These are phyloP conservation scores for Sporothrix dimorphospora DNA, from an alignment of 2,329 filamentous ascomycete species.

Conservation along the genomic window DNA sequence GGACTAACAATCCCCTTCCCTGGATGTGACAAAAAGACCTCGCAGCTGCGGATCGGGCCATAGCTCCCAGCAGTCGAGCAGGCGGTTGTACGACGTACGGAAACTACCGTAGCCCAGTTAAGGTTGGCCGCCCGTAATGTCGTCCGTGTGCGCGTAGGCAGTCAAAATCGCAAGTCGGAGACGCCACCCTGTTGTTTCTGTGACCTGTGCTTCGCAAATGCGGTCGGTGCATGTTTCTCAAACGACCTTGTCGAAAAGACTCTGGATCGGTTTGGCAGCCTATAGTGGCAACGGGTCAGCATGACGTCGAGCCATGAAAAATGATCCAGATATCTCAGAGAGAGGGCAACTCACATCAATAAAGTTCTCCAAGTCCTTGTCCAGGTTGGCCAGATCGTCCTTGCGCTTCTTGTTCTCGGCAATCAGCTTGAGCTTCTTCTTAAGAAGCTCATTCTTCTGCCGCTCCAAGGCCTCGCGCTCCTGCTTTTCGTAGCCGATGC, in stretches of 20 bases:
- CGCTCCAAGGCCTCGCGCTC: slow-evolving; percentile 86
- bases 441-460: slow-evolving; percentile 75
- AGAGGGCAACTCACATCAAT: slow-evolving; percentile 67
- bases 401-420: slow-evolving; percentile 86
- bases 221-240: slow-evolving; percentile 39
- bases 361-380: slow-evolving; percentile 90
- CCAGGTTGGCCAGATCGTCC: slow-evolving; percentile 87
- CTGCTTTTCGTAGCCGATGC: slow-evolving; percentile 86
- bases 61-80: not conserved
- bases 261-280: slow-evolving; percentile 87
- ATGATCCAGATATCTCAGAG: too few species aligned
- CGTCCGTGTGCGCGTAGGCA: not conserved
- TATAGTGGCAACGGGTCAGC: slow-evolving; percentile 42
- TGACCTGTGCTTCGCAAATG: not conserved
- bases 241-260: slow-evolving; percentile 76
- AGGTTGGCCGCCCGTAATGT: too few species aligned
- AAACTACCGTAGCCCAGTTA: too few species aligned
- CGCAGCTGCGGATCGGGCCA: not conserved
- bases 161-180: not conserved
- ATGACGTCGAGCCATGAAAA: not conserved
- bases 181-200: not conserved
- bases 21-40: not conserved
- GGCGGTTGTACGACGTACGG: too few species aligned
- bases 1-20: not conserved
- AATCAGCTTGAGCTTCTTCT: slow-evolving; percentile 64